Conservation (phyloP, 192 early-diverging fungal species). For the Endogone sp. region DNA sequence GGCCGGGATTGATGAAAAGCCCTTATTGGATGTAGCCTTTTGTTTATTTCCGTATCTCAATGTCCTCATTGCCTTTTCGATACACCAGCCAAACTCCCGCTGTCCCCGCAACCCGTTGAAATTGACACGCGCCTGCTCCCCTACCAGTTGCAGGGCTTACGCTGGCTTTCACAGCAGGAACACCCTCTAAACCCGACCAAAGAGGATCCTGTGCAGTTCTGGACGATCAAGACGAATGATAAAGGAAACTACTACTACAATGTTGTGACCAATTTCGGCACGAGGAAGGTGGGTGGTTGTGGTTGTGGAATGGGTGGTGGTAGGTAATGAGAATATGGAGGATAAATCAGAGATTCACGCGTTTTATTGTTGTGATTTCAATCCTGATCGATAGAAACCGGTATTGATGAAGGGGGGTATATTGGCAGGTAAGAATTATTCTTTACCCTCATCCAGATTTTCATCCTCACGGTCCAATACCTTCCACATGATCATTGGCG, state of each 20-base stretch:
- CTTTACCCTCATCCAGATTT: too few species aligned
- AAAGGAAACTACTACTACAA: background rate
- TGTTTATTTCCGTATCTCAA: background rate
- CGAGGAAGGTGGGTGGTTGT: background rate
- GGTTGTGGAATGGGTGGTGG: too few species aligned
- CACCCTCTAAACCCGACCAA: background rate
- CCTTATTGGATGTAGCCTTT: too few species aligned
- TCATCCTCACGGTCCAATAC: too few species aligned
- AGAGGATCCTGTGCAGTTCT: background rate
- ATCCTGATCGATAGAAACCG: background rate
- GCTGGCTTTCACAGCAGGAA: background rate
- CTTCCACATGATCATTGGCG: too few species aligned
- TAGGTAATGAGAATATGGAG: too few species aligned
- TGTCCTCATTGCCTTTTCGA: too few species aligned
- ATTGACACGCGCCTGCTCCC: background rate
- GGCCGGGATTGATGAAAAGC: too few species aligned
- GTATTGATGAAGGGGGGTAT: background rate
- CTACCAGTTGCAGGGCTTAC: background rate
- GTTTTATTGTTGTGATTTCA: too few species aligned
- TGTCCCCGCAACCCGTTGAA: background rate
- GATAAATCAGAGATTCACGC: too few species aligned
- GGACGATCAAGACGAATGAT: background rate
- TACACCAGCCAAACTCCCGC: background rate
- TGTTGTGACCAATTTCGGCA: background rate
- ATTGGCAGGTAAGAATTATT: background rate